Evolutionary conservation across 257 asterid species (phyloP).

Genomic region (Fraxinus pennsylvanica): DNA sequence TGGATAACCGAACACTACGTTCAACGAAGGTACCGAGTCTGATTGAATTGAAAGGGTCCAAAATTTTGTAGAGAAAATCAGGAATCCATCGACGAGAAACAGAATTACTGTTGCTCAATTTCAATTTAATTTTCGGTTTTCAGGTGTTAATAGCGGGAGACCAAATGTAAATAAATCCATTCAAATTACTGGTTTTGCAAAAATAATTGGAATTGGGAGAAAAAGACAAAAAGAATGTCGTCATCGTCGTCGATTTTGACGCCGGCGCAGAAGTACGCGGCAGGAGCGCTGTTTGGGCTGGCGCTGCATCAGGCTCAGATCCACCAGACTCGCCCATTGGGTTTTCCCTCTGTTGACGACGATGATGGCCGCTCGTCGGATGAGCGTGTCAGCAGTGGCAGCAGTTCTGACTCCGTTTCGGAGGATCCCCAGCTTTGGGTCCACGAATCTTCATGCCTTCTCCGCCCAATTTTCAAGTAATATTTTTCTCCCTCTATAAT

Average conservation of each 20-base stretch:
- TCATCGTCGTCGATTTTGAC: constrained; percentile 55
- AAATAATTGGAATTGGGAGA: not conserved
- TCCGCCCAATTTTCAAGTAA: constrained; percentile 78
- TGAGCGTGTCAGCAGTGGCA: constrained; percentile 60
- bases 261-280: constrained; percentile 77
- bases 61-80: not conserved
- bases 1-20: not conserved
- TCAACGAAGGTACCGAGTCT: not conserved
- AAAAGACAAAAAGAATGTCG: constrained; percentile 31
- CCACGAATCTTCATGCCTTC: constrained; percentile 60
- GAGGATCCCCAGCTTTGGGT: constrained; percentile 74
- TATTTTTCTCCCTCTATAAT: not conserved
- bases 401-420: constrained; percentile 69
- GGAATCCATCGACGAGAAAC: not conserved
- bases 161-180: not conserved
- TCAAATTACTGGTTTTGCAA: not conserved
- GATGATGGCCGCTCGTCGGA: constrained; percentile 38
- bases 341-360: constrained; percentile 44
- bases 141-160: not conserved
- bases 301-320: constrained; percentile 78
- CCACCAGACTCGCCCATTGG: constrained; percentile 71
- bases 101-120: not conserved
- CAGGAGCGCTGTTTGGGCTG: constrained; percentile 69
- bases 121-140: not conserved
- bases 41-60: not conserved